A percentile compares a stretch with the other conserved stretches of the same genome.
These are phyloP conservation scores for Penicillium subrubescens DNA, from an alignment of 495 filamentous ascomycete genomes.

Conservation along the genomic window DNA sequence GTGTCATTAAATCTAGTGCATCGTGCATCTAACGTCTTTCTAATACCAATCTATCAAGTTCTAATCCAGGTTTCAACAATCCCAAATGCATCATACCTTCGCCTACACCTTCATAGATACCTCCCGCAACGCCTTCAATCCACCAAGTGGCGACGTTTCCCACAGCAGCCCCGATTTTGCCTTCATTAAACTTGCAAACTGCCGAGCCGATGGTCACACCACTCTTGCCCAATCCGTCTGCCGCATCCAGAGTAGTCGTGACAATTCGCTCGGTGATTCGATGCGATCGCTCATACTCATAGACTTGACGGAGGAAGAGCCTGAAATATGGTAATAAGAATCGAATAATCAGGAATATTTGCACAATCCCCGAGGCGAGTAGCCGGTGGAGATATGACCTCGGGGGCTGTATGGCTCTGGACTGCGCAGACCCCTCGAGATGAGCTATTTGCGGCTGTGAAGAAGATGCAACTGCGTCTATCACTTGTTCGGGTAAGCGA, in stretches of 20 bases:
- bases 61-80: conserved; percentile 30
- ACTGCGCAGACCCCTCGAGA: conserved; percentile 14
- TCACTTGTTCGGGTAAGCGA: conserved; percentile 35
- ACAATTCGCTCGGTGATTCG: conserved; percentile 59
- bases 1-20: conserved; percentile 6
- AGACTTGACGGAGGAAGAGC: conserved; percentile 51
- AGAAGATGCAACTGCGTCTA: conserved; percentile 14
- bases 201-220: conserved; percentile 51
- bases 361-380: conserved; percentile 57
- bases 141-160: conserved; percentile 56
- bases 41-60: conserved; percentile 25
- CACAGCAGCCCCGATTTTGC: conserved; percentile 54
- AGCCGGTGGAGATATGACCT: conserved; percentile 59
- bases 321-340: conserved; percentile 61
- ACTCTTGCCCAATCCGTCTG: conserved; percentile 54
- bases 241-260: conserved; percentile 47
- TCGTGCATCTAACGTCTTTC: conserved; percentile 8
- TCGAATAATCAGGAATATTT: conserved; percentile 57
- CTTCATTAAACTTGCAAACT: conserved; percentile 56
- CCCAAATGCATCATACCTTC: conserved; percentile 59
- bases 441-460: conserved; percentile 33
- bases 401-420: conserved; percentile 9
- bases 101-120: conserved; percentile 65
- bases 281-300: conserved; percentile 66
- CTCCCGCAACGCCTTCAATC: conserved; percentile 60